Base-by-base conservation (phyloP, 495 filamentous ascomycete species). In the Delitschia confertaspora region DNA sequence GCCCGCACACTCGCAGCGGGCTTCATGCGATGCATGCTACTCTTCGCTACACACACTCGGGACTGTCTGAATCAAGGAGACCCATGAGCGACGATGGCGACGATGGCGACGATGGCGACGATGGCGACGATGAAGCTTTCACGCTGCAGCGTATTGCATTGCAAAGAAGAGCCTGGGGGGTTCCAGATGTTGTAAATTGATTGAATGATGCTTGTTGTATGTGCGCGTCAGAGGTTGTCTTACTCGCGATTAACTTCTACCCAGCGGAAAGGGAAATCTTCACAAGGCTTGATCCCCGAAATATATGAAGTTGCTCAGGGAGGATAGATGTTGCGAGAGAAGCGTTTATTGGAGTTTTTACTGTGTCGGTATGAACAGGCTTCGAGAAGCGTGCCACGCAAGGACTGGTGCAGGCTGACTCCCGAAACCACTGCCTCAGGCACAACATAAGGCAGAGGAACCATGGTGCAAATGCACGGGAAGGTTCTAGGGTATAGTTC, bases 301-400 rank as follows among this genome's bases (percentile, higher is more conserved):
- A 11, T 17, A 44, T 38, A 37, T 45, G 41, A 32, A 19, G 26
- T 24, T 24, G 43, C 24, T 9, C 36, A 39, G 34, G 33, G 22
- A 21, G n/a, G n/a, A n/a, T n/a, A n/a, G n/a, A n/a, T n/a, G 35
- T 33, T 13, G 45, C 34, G 29, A 16, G 17, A 33, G 2, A 30
- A 48, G 34, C 20, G 29, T 16, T 45, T 39, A 37, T 46, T 51
- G 45, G 35, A 40, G 41, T 51, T 39, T 42, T 51, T 20, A 46
- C 48, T 7, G 23, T 22, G 42, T 46, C 48, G 41, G 41, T 42
- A 25, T 39, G 30, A 1, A 6, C 6, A 16, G 11, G 13, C 40
- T 45, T 51, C 48, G 26, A 40, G 48, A 51, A 46, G 21, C 11
- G 23, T 35, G 19, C 29, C 10, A 9, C 33, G 48, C 34, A 33